Base-by-base conservation (phyloP, 129 eudicot genomes). In the Lactuca saligna region DNA sequence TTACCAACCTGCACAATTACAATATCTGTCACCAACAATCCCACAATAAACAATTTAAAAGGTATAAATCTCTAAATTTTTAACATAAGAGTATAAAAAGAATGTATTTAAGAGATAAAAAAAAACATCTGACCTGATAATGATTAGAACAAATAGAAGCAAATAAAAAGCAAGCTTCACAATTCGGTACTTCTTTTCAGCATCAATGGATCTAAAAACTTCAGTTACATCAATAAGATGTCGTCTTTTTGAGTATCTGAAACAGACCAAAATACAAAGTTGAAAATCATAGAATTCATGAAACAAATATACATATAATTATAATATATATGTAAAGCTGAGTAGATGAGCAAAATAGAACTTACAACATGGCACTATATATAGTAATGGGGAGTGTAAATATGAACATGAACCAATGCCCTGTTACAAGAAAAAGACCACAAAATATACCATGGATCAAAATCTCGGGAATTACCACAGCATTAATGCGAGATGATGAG, bases 141-240 rank as follows among this genome's bases (percentile, higher is more conserved):
- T 79, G 75, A 82, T 86, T 57, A 90, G 65, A 35, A 78, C 83
- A 50, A 90, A 90, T 68, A 87, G 80, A 54, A 84, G 8, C 60
- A 90, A 67, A 68, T 90, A 87, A 57, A 87, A 76, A 3, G 73
- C 85, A 11, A 90, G 84, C 84, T 84, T 90, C 61, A 74, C 55
- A 68, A 90, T 39, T 54, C 97, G 85, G 55, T 63, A 73, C 84
- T 84, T 90, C 80, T 87, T 90, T 75, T 90, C 97, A 71, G 80
- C 73, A 71, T 73, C 75, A 11, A 90, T 68, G 44, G 58, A 65
- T 81, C 85, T 80, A 54, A 87, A 90, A 17, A 85, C 90, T 77
- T 90, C 97, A 10, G 97, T 90, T 49, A 90, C 95, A 72, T 90
- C 97, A 80, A 90, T 77, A 61, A 90, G 95, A 85, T 90, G 97